Evolutionary conservation across 768 basidiomycete species (phyloP), one percentile per base, ranked within the genome.

Genomic region (Pholiota conissans): DNA sequence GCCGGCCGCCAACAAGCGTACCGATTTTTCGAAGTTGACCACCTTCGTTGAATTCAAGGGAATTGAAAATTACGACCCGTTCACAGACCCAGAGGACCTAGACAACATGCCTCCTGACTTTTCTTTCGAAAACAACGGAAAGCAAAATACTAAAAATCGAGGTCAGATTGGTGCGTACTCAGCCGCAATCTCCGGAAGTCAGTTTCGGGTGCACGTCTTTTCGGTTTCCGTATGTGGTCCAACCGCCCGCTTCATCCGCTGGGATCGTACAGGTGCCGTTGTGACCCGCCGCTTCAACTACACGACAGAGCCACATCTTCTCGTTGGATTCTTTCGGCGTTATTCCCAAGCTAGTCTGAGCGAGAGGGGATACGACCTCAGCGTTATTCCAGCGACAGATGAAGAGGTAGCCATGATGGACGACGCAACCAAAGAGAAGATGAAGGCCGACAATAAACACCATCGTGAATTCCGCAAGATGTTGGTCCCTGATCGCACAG

Each of bases 181-280:
- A 1, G 58, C 65, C 13, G 65, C 68, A 28, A 56, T 63, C 6
- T 37, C 58, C 28, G 62, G 58, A 49, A 29, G 48, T 5, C 73
- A 76, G 47, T 70, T 71, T 53, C 71, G 76, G 1, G 61, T 62
- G 10, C 67, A 67, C 20, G 54, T 69, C 0, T 76, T 78, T 59
- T 65, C 63, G 1, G 27, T 74, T 7, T 52, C 69, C 28, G 56
- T 78, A 18, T 65, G 54, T 47, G 63, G 63, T 8, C 28, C 57
- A 2, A 32, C 27, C 35, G 71, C 69, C 1, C 61, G 74, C 5
- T 65, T 77, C 37, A 56, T 77, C 24, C 66, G 67, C 42, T 77
- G 71, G 70, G 76, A 78, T 57, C 69, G 69, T 13, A 52, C 64
- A n/a, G 74, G 71, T 13, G 65, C 66, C 6, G 49, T 69, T 11